These are phyloP conservation scores for Komagataella kurtzmanii DNA, from an alignment of 805 yeast species.

Conservation along the genomic window DNA sequence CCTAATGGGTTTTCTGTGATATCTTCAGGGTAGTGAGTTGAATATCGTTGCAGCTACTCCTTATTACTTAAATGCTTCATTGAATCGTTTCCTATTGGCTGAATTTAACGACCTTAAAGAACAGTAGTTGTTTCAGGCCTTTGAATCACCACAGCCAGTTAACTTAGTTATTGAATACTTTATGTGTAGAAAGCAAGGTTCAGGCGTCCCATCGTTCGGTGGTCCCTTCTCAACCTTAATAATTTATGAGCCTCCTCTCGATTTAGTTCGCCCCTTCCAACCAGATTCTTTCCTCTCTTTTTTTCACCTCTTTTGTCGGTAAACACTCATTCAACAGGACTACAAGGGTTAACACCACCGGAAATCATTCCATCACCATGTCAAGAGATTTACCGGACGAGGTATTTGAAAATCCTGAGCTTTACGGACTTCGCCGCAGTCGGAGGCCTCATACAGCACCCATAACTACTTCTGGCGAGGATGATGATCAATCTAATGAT, in stretches of 20 bases:
- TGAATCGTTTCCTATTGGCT: neutral
- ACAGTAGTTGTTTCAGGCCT: neutral
- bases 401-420: conserved; percentile 57
- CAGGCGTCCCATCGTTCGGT: neutral
- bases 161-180: neutral
- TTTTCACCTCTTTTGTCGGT: neutral
- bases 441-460: conserved; percentile 39
- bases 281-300: neutral
- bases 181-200: neutral
- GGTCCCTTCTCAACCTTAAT: neutral
- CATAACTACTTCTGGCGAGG: conserved; percentile 19
- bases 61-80: neutral
- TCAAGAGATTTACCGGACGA: conserved; percentile 30
- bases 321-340: neutral
- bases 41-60: neutral
- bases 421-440: conserved; percentile 74
- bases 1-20: too few species aligned
- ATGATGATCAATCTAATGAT: conserved; percentile 17
- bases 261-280: neutral
- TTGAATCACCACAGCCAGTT: neutral
- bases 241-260: neutral
- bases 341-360: neutral
- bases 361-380: neutral
- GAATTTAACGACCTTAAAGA: neutral
- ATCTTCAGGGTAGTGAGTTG: neutral